phyloP scores from a whole-genome alignment of 2,329 filamentous ascomycete species.

The Venturia nashicola region DNA sequence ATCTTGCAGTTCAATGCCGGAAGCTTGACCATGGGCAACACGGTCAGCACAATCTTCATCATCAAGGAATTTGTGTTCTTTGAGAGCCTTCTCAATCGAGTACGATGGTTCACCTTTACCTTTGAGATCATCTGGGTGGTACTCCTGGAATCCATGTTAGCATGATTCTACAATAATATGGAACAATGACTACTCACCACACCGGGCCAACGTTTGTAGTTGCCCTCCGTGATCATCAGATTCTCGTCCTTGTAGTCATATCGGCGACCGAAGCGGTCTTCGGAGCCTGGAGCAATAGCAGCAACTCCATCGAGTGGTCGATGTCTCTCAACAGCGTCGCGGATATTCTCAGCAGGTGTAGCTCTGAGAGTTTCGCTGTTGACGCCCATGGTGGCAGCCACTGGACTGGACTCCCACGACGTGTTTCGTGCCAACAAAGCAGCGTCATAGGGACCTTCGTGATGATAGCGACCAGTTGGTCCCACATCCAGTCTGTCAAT shows the following conservation, averaged over 20 bases:
- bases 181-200: constrained; percentile 43
- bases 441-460: constrained; percentile 83
- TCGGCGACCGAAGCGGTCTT: constrained; percentile 54
- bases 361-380: constrained; percentile 70
- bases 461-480: constrained; percentile 57
- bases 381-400: constrained; percentile 61
- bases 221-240: constrained; percentile 63
- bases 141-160: constrained; percentile 30
- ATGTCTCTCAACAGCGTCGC: constrained; percentile 60
- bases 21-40: constrained; percentile 15
- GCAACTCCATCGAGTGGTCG: constrained; percentile 74
- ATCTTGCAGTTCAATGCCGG: constrained; percentile 31
- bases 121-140: constrained; percentile 66
- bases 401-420: constrained; percentile 49
- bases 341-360: constrained; percentile 65
- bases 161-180: not conserved
- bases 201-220: constrained; percentile 65
- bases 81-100: constrained; percentile 55
- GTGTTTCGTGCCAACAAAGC: constrained; percentile 63
- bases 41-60: constrained; percentile 3
- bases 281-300: constrained; percentile 58
- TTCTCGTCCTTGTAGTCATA: constrained; percentile 78
- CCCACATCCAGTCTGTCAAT: constrained; percentile 69
- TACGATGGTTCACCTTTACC: constrained; percentile 72
- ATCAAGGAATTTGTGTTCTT: constrained; percentile 40